Conservation (phyloP, 2,329 filamentous ascomycete species). For the Lachnellula hyalina region DNA sequence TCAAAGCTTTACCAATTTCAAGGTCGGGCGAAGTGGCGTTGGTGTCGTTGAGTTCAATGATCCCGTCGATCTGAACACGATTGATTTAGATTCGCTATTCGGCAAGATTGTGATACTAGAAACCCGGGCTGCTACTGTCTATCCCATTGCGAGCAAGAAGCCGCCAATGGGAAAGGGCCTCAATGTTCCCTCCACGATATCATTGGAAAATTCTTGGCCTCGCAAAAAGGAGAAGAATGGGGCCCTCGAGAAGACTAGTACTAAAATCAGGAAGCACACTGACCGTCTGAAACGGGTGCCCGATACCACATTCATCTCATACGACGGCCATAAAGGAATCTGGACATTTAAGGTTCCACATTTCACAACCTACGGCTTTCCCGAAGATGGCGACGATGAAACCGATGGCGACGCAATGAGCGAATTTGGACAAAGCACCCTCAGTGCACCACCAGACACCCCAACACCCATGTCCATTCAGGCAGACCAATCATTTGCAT, state of each 20-base stretch:
- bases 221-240: constrained; percentile 56
- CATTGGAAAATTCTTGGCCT: constrained; percentile 91
- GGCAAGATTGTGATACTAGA: constrained; percentile 71
- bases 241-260: constrained; percentile 54
- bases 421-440: constrained; percentile 44
- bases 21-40: constrained; percentile 75
- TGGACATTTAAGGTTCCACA: constrained; percentile 96
- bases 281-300: constrained; percentile 72
- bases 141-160: constrained; percentile 68
- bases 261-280: constrained; percentile 73
- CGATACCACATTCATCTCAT: constrained; percentile 77
- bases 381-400: constrained; percentile 63
- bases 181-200: constrained; percentile 84
- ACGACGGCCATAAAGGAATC: constrained; percentile 71
- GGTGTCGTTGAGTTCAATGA: constrained; percentile 78
- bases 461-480: constrained; percentile 37
- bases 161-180: constrained; percentile 80
- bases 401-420: constrained; percentile 44
- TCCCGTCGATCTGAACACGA: constrained; percentile 73
- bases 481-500: constrained; percentile 29
- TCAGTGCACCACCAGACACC: constrained; percentile 38
- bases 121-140: constrained; percentile 80
- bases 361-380: constrained; percentile 90
- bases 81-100: constrained; percentile 76
- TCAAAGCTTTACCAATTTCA: constrained; percentile 67